Evolutionary conservation across 257 asterid genomes (phyloP).

Genomic region (Linderniella brevidens): DNA sequence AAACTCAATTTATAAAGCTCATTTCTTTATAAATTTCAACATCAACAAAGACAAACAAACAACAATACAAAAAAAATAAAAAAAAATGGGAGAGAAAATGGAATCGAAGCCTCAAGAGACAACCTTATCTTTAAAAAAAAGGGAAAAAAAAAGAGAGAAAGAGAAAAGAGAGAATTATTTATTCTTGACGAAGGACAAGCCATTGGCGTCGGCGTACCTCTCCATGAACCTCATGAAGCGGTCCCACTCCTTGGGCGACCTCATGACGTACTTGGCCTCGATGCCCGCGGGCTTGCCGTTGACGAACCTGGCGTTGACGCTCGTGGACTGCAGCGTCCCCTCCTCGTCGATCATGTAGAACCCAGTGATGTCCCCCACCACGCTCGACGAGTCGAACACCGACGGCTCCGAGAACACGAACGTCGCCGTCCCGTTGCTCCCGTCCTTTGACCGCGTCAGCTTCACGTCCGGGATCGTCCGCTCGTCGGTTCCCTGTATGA

Average conservation of each 20-base stretch:
- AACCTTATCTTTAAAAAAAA: no score
- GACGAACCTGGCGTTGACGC: conserved; percentile 71
- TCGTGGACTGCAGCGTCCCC: conserved; percentile 74
- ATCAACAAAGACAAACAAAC: no score
- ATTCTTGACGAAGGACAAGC: conserved; percentile 53
- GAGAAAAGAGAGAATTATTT: no score
- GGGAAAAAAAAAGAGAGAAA: no score
- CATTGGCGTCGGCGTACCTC: conserved; percentile 64
- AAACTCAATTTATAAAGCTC: no score
- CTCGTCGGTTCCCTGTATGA: conserved; percentile 82
- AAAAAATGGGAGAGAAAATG: neutral
- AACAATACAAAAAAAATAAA: no score
- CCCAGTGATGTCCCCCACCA: conserved; percentile 86
- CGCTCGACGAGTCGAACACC: conserved; percentile 74
- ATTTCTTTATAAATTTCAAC: no score
- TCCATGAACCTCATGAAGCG: conserved; percentile 98
- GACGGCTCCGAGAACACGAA: conserved; percentile 75
- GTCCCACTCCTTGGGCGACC: conserved; percentile 80
- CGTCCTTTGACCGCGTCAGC: conserved; percentile 85
- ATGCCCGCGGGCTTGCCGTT: conserved; percentile 92
- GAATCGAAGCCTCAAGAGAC: conserved; percentile 2
- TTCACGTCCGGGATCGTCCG: conserved; percentile 81
- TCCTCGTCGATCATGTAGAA: conserved; percentile 94
- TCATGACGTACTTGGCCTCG: conserved; percentile 80
- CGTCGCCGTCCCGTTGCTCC: conserved; percentile 79